phyloP scores from a whole-genome alignment of 768 basidiomycete genomes.

The Lyophyllum semitale region DNA sequence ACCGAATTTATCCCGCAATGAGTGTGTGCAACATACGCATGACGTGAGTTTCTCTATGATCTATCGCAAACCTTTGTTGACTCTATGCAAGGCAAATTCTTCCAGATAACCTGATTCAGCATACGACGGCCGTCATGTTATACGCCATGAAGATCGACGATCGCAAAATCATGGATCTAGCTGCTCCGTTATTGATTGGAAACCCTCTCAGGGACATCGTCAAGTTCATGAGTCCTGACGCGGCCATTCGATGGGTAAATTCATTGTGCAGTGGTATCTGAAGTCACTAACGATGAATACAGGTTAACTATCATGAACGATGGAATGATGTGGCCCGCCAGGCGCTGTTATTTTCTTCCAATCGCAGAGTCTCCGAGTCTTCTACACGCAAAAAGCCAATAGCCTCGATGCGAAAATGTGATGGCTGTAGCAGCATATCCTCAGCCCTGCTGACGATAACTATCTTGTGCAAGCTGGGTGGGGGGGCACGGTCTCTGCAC shows the following conservation, averaged over 20 bases:
- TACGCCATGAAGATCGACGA: not conserved
- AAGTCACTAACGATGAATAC: not conserved
- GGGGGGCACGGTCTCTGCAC: not conserved
- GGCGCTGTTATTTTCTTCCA: not conserved
- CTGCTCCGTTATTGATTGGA: not conserved
- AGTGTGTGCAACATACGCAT: constrained; percentile 3
- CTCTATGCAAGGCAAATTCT: not conserved
- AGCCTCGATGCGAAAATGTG: not conserved
- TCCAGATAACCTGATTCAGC: not conserved
- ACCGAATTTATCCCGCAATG: not conserved
- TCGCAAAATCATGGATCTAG: constrained; percentile 3
- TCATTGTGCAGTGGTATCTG: not conserved
- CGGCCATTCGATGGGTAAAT: constrained; percentile 1
- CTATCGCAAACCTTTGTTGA: not conserved
- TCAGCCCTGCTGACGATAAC: not conserved
- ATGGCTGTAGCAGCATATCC: not conserved
- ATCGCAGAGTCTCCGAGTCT: not conserved
- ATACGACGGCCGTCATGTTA: not conserved
- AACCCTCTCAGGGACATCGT: not conserved
- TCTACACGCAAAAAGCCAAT: rapidly evolving
- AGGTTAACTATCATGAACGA: constrained; percentile 4
- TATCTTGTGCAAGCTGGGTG: constrained; percentile 4
- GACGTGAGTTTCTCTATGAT: not conserved
- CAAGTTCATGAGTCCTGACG: not conserved
- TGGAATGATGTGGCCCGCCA: constrained; percentile 1